Percentiles rank a stretch among this genome's conserved stretches.
These are phyloP conservation scores for Cinnamomum chago DNA, from an alignment of 164 flowering plant species.

Conservation along the genomic window DNA sequence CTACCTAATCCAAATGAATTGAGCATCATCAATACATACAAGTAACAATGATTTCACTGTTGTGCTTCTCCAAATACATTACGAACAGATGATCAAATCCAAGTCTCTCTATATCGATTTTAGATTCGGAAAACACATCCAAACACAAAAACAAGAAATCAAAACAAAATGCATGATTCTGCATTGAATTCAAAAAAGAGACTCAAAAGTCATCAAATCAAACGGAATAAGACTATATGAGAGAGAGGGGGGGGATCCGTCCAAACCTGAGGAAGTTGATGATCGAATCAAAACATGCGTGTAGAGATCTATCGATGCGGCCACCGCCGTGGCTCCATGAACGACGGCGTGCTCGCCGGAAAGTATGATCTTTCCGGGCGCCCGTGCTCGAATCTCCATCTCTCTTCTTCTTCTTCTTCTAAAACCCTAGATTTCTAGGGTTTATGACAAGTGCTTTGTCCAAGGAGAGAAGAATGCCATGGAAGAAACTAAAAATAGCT, in stretches of 20 bases:
- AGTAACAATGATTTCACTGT: too few species aligned
- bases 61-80: too few species aligned
- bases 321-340: slow-evolving; percentile 90
- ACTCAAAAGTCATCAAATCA: not conserved
- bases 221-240: not conserved
- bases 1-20: too few species aligned
- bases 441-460: not conserved
- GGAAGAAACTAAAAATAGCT: too few species aligned
- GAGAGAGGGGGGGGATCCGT: not conserved
- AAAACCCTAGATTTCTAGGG: not conserved
- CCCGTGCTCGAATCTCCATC: slow-evolving; percentile 86
- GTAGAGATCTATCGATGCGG: slow-evolving; percentile 79
- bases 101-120: not conserved
- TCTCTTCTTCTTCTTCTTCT: not conserved
- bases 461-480: too few species aligned
- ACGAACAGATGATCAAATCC: not conserved
- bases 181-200: too few species aligned
- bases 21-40: too few species aligned
- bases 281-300: slow-evolving; percentile 54
- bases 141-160: too few species aligned
- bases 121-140: too few species aligned
- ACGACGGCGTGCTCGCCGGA: slow-evolving; percentile 97
- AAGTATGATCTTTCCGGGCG: slow-evolving; percentile 92
- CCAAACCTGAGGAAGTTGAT: slow-evolving; percentile 39
- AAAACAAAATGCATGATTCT: too few species aligned